Evolutionary conservation across 768 basidiomycete genomes (phyloP), one percentile per base, ranked within the genome.

Genomic region (Sporobolomyces pararoseus): DNA sequence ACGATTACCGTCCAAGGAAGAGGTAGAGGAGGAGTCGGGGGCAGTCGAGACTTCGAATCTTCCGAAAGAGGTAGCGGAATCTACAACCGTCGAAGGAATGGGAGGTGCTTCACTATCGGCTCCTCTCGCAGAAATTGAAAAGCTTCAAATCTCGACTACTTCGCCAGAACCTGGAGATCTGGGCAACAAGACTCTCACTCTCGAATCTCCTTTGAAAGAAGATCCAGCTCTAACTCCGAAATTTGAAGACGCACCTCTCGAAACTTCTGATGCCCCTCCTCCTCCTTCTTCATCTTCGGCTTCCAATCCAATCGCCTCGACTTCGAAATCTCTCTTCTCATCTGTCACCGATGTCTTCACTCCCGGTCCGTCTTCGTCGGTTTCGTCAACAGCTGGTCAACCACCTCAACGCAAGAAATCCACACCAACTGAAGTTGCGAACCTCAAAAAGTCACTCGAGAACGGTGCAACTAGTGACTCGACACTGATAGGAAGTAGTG

Each of bases 71-170:
- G 17, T 53, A 3, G 39, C 53, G 13, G n/a, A 12, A 23, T 31
- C 46, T 10, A 68, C 71, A 7, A 19, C 63, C 17, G 29, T 72
- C 53, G 63, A 37, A 34, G 67, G 67, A 19, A 49, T 31, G 27
- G 71, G 71, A 32, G 71, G 71, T 17, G 71, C 71, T 1, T 39
- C 53, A 9, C 42, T 72, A 7, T 65, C 64, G 2, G 59, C 58
- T 10, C 71, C 71, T 5, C 17, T 72, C 49, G 63, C 19, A 7
- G 59, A 72, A 19, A 51, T 72, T 34, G 47, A 51, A 16, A 27
- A 42, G 14, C 50, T 72, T 10, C 13, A 16, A 17, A 51, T 72
- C 32, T 46, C 50, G 21, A 32, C n/a, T 12, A 1, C 14, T 13
- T 23, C 39, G 10, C 23, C 50, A 7, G n/a, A 5, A 7, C 13